phyloP scores from a whole-genome alignment of 495 filamentous ascomycete genomes.

The Tuber umbilicatum region DNA sequence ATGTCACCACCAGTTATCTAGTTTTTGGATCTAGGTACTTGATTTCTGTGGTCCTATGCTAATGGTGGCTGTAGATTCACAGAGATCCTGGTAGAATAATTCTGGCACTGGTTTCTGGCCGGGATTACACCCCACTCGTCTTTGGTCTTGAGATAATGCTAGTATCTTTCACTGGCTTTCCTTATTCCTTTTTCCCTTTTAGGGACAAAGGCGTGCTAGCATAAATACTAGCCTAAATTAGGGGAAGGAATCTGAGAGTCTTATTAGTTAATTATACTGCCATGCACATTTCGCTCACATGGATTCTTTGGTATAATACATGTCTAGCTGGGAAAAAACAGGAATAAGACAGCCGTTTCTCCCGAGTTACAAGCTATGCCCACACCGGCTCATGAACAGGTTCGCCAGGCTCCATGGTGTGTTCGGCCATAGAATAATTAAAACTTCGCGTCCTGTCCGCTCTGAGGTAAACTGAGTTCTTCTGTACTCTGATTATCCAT shows the following conservation, averaged over 20 bases:
- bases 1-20: no score
- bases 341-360: background rate
- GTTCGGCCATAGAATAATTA: background rate
- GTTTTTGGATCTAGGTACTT: no score
- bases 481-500: no score
- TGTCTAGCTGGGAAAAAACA: background rate
- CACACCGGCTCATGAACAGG: background rate
- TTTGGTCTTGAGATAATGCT: background rate
- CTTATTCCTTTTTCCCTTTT: background rate
- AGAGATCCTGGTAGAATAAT: no score
- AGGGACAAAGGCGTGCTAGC: background rate
- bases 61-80: no score
- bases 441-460: background rate
- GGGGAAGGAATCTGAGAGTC: background rate
- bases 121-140: background rate
- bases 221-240: background rate
- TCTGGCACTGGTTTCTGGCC: no score
- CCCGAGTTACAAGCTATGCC: background rate
- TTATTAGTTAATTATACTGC: background rate
- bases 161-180: background rate
- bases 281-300: background rate
- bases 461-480: background rate
- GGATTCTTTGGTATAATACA: background rate
- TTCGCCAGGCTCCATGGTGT: background rate
- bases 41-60: no score